phyloP scores from a whole-genome alignment of 306 rosid genomes.

The Aeschynomene evenia region DNA sequence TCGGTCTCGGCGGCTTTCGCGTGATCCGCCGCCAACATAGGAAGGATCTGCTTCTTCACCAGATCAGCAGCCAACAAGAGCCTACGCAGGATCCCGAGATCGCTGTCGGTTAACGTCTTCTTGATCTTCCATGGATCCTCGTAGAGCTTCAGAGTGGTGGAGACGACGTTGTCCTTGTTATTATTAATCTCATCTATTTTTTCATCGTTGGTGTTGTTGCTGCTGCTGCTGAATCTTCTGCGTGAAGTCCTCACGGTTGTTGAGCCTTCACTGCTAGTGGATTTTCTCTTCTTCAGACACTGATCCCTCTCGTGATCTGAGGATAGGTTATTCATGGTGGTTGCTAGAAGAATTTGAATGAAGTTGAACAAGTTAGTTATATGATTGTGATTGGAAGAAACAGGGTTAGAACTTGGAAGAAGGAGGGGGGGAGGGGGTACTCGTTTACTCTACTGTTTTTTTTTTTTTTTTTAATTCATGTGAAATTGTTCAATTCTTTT shows the following conservation, averaged over 20 bases:
- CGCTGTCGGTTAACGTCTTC: constrained; percentile 36
- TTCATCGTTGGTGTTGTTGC: background rate
- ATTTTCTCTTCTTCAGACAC: constrained; percentile 29
- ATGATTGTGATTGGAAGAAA: background rate
- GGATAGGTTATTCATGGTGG: constrained; percentile 18
- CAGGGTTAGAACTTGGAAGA: background rate
- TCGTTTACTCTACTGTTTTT: background rate
- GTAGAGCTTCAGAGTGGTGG: constrained; percentile 33
- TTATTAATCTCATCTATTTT: too few relatives aligned
- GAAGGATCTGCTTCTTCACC: constrained; percentile 32
- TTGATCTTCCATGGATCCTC: constrained; percentile 42
- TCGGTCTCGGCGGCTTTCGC: constrained; percentile 21
- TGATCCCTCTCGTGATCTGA: constrained; percentile 13
- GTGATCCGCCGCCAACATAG: constrained; percentile 23
- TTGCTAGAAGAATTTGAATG: background rate
- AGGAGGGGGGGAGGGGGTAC: too few relatives aligned
- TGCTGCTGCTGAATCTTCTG: constrained; percentile 25
- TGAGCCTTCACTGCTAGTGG: background rate
- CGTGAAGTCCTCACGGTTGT: background rate
- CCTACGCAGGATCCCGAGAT: constrained; percentile 40
- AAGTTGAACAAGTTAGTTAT: too few relatives aligned
- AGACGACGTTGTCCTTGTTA: background rate
- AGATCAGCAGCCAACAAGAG: constrained; percentile 31
- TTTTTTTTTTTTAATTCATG: too few relatives aligned
- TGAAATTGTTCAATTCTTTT: too few relatives aligned